Conservation (phyloP, 768 basidiomycete species). For the Tricholomella constricta region DNA sequence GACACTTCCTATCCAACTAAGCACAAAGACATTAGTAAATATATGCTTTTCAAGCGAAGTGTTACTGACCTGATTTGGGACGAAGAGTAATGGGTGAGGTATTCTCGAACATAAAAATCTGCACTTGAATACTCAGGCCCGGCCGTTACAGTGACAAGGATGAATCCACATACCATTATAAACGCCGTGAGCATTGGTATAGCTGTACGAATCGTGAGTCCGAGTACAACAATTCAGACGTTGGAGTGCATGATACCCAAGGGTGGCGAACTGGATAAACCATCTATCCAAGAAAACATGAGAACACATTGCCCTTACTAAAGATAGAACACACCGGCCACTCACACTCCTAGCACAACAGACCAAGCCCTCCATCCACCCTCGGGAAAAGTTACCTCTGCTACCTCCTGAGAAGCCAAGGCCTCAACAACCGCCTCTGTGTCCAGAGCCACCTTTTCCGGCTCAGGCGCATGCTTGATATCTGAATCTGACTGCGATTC, state of each 20-base stretch:
- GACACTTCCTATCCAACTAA: constrained; percentile 31
- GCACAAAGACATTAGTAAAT: background rate
- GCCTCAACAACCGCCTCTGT: background rate
- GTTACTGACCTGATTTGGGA: constrained; percentile 26
- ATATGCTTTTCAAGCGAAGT: background rate
- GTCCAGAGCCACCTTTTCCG: background rate
- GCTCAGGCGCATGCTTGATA: background rate
- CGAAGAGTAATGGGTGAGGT: constrained; percentile 22
- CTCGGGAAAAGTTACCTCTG: constrained; percentile 20
- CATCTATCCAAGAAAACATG: constrained; percentile 13
- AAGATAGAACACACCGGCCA: background rate
- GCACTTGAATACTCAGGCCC: background rate
- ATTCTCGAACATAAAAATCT: constrained; percentile 31
- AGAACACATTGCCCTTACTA: background rate
- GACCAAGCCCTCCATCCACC: constrained; percentile 28
- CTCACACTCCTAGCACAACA: constrained; percentile 28
- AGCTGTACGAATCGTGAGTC: constrained; percentile 11
- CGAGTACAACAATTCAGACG: too few relatives aligned
- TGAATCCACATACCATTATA: constrained; percentile 18
- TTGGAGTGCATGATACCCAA: constrained; percentile 21
- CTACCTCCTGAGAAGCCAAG: background rate
- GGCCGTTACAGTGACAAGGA: background rate
- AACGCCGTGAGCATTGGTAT: constrained; percentile 24
- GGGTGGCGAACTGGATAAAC: constrained; percentile 26
- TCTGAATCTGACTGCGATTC: background rate